A percentile compares a stretch with the other conserved stretches of the same genome.
Evolutionary conservation across 805 yeast species (phyloP).

Genomic region (Kluyveromyces siamensis): DNA sequence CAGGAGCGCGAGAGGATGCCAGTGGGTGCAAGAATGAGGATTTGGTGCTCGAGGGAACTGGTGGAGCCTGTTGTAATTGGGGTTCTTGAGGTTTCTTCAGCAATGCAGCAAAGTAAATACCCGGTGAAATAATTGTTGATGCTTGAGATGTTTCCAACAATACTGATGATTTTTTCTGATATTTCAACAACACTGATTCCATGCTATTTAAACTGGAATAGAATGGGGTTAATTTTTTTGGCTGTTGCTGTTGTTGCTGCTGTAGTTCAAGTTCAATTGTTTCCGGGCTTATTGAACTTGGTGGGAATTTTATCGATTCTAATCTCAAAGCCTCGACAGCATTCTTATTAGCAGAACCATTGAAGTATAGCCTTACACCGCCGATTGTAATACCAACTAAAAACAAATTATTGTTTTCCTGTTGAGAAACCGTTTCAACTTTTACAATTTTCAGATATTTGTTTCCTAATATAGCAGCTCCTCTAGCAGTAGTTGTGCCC

Average conservation of each 20-base stretch:
- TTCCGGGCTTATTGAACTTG: conserved; percentile 31
- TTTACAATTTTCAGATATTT: conserved; percentile 53
- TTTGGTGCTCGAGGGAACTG: conserved; percentile 25
- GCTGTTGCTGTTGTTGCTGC: conserved; percentile 32
- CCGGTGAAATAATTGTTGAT: conserved; percentile 67
- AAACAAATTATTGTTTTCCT: conserved; percentile 61
- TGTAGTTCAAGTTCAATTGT: conserved; percentile 26
- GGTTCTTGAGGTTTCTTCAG: conserved; percentile 21
- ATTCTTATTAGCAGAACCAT: conserved; percentile 31
- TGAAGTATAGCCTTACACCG: conserved; percentile 68
- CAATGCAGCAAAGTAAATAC: conserved; percentile 69
- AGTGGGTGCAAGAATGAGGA: conserved; percentile 6
- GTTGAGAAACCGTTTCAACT: conserved; percentile 40
- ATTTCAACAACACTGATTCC: conserved; percentile 31
- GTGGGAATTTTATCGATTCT: conserved; percentile 56
- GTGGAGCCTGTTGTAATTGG: conserved; percentile 9
- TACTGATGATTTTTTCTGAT: conserved; percentile 46
- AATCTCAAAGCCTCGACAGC: conserved; percentile 34
- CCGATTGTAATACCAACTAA: conserved; percentile 71
- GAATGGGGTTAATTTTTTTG: conserved; percentile 27
- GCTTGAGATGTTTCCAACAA: conserved; percentile 49
- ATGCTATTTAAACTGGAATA: conserved; percentile 21
- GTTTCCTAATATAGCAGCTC: conserved; percentile 46
- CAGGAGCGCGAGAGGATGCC: background rate
- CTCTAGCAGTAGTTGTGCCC: conserved; percentile 37